Base-by-base conservation (phyloP, 202 grass and related monocot genomes). In the Cymbopogon flexuosus region DNA sequence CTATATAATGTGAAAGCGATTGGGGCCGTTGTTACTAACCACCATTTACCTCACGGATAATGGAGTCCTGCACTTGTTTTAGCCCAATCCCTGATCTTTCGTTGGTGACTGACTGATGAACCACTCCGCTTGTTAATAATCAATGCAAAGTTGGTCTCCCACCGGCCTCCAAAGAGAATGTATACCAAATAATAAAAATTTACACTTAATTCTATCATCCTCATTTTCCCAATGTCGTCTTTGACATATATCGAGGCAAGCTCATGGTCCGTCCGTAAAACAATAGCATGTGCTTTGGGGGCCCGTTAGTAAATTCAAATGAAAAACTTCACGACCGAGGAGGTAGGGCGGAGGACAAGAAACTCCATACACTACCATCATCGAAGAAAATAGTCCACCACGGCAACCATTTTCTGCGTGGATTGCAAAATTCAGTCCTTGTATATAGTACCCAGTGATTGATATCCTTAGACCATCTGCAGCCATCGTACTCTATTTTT, bases 1-100 rank as follows among this genome's bases (percentile, higher is more conserved):
- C 13, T 75, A 69, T 8, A 43, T 69, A 69, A 62, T 54, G 5
- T 8, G 58, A 5, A 49, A 56, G 65, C 29, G 49, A 54, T 37
- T 19, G 78, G 66, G 66, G 64, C 13, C 23, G 78, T 65, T 41
- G 40, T 78, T 27, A 78, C 78, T 65, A 72, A 78, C 82, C 65
- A 73, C 47, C 67, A 62, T 57, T 72, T 76, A 84, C 49, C 72
- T 23, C 54, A 18, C 35, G 77, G 56, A 4, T 40, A 8, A 43
- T 81, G 72, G 72, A 24, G 41, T 71, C 30, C 8, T 2, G 19
- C 40, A 49, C 22, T 69, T 73, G 39, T 62, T 52, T 43, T 27
- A 46, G 14, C 60, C 23, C 47, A 77, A 61, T 9, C 45, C 40
- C 49, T 21, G 54, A 79, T 75, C 83, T 75, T 86, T 79, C 39